Evolutionary conservation across 352 stramenopile genomes (phyloP).

Genomic region (Globisporangium paroecandrum): DNA sequence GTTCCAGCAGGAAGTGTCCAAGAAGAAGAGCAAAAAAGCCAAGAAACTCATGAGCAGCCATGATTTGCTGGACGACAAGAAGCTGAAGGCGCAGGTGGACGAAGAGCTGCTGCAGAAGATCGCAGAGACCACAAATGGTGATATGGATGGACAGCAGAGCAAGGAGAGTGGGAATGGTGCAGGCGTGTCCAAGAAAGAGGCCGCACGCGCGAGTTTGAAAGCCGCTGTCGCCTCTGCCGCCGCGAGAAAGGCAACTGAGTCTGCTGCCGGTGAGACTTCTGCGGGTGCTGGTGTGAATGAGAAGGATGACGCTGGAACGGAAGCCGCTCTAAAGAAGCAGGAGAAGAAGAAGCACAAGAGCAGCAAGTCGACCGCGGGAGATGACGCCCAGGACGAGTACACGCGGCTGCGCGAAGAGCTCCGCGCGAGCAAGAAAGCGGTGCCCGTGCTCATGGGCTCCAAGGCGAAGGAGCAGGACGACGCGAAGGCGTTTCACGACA

Average conservation of each 20-base stretch:
- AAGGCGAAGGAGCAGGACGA: conserved; percentile 58
- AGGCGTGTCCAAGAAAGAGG: conserved; percentile 26
- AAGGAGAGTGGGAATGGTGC: neutral
- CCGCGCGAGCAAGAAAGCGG: conserved; percentile 57
- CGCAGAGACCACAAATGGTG: conserved; percentile 17
- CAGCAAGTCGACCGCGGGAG: conserved; percentile 10
- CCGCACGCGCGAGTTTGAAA: conserved; percentile 21
- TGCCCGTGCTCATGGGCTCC: conserved; percentile 45
- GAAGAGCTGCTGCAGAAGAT: conserved; percentile 51
- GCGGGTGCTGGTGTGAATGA: neutral
- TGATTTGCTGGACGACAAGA: conserved; percentile 59
- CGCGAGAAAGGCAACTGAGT: neutral
- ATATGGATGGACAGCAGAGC: neutral
- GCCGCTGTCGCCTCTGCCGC: conserved; percentile 9
- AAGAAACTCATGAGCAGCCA: conserved; percentile 73
- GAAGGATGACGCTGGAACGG: neutral
- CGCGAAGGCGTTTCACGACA: conserved; percentile 55
- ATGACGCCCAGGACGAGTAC: conserved; percentile 57
- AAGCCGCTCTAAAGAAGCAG: conserved; percentile 6
- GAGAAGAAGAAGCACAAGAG: conserved; percentile 11
- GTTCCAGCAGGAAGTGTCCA: conserved; percentile 47
- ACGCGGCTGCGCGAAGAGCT: conserved; percentile 63
- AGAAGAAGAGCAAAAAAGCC: conserved; percentile 44
- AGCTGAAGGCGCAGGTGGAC: conserved; percentile 65
- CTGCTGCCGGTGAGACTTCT: neutral